Base-by-base conservation (phyloP, 1,284 basidiomycete genomes). In the Ustilago shanxiensis region DNA sequence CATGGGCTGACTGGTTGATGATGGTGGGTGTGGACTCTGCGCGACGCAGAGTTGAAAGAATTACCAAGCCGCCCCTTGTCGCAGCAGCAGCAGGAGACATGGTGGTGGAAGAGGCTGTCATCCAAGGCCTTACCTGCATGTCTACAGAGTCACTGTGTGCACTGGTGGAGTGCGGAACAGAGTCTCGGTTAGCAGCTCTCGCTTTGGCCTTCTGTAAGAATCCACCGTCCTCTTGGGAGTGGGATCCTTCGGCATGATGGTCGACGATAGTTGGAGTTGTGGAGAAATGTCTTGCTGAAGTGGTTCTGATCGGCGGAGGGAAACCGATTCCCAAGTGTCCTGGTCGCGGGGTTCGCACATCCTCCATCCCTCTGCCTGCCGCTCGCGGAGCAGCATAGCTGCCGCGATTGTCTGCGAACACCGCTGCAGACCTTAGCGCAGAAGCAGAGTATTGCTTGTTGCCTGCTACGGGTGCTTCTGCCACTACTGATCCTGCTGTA, bases 381-480 rank as follows among this genome's bases (percentile, higher is more conserved):
- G 49, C 28, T 33, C 53, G 56, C 14, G 26, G 55, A 41, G n/a
- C 20, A 9, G n/a, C 16, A n/a, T 49, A 8, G 16, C 28, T 5
- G 28, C 31, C n/a, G n/a, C 44, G 22, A 16, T 22, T 29, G 24
- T n/a, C 35, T 1, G 8, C 13, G 6, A 49, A 50, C 7, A 51
- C 56, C 2, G 44, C 52, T 33, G 47, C 47, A 14, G 47, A 49
- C 22, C 64, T 50, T 52, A 72, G 20, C 22, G 71, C 55, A 24
- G 65, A 58, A 9, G 72, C 72, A 29, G 72, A 61, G 28, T 74
- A 68, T 52, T 63, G 72, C 33, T 54, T 26, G 28, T 67, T 67
- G 13, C 71, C 71, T 1, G 71, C 71, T 18, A 72, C 65, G 13
- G 55, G 45, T 0, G 62, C 57, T 24, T 33, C 49, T 33, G 29